A percentile compares a stretch with the other conserved stretches of the same genome.
phyloP scores from a whole-genome alignment of 768 basidiomycete genomes.

The Amanita muscaria region DNA sequence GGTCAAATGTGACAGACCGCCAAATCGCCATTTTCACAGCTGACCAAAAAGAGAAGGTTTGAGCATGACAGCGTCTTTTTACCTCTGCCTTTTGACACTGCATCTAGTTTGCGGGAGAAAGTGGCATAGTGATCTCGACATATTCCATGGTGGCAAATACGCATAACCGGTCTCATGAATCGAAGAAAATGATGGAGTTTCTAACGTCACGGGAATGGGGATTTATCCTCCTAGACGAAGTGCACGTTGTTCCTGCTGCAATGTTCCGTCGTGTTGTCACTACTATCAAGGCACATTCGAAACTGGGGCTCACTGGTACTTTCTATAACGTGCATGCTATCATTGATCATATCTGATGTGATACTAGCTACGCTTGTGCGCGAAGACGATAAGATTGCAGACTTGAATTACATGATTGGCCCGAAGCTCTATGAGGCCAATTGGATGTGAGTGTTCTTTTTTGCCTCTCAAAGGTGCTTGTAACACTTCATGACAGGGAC shows the following conservation, averaged over 20 bases:
- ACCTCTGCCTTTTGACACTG: constrained; percentile 6
- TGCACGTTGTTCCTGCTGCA: constrained; percentile 96
- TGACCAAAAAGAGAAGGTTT: constrained; percentile 93
- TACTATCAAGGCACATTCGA: constrained; percentile 98
- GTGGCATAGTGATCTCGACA: constrained; percentile 96
- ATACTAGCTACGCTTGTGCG: constrained; percentile 86
- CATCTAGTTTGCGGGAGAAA: constrained; percentile 84
- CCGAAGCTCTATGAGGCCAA: constrained; percentile 99
- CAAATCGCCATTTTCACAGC: constrained; percentile 98
- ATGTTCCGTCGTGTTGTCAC: constrained; percentile 98
- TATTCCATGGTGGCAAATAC: constrained; percentile 99
- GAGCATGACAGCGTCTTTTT: constrained; percentile 9
- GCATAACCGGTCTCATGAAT: constrained; percentile 96
- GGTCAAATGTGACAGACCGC: constrained; percentile 95
- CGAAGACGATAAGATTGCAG: constrained; percentile 98
- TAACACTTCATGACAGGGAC: constrained; percentile 64
- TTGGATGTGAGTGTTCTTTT: constrained; percentile 73
- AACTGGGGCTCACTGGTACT: constrained; percentile 91
- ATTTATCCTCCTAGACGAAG: constrained; percentile 94
- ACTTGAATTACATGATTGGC: constrained; percentile 98
- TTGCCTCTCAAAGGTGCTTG: too few species aligned
- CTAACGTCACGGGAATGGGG: constrained; percentile 98
- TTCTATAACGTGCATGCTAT: background rate
- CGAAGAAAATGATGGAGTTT: constrained; percentile 99
- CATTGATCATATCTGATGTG: constrained; percentile 14